A percentile compares a stretch with the other conserved stretches of the same genome.
Evolutionary conservation across 257 asterid species (phyloP).

Genomic region (Plectranthus barbatus): DNA sequence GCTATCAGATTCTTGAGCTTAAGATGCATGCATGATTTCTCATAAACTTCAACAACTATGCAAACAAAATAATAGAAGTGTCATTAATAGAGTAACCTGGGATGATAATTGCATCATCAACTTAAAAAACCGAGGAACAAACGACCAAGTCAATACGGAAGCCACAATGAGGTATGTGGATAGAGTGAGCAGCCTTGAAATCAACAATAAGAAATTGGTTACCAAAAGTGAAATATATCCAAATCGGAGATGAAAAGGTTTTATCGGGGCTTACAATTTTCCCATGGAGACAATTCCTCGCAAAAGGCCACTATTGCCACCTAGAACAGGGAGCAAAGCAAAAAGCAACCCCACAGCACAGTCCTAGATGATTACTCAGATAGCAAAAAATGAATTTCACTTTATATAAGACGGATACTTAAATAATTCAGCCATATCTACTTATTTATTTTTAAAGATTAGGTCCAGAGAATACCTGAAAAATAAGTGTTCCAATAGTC

Average conservation of each 20-base stretch:
- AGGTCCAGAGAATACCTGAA: conserved; percentile 49
- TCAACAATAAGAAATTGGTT: conserved; percentile 9
- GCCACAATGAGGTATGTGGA: conserved; percentile 61
- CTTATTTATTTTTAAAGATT: not conserved
- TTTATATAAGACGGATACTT: not conserved
- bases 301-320: conserved; percentile 81
- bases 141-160: conserved; percentile 69
- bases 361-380: conserved; percentile 42
- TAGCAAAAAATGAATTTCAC: not conserved
- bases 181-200: conserved; percentile 63
- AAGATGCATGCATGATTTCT: not conserved
- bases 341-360: conserved; percentile 94
- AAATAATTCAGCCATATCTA: not conserved
- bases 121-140: conserved; percentile 80
- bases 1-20: not conserved
- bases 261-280: conserved; percentile 49
- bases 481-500: conserved; percentile 90
- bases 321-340: conserved; percentile 89
- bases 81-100: conserved; percentile 51
- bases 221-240: conserved; percentile 6
- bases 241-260: not conserved
- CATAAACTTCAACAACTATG: not conserved
- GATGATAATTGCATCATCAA: conserved; percentile 76
- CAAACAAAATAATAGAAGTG: not conserved
- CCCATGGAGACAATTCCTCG: conserved; percentile 89